Evolutionary conservation across 108 stramenopile species (phyloP).

Genomic region (Stephanodiscus triporus): DNA sequence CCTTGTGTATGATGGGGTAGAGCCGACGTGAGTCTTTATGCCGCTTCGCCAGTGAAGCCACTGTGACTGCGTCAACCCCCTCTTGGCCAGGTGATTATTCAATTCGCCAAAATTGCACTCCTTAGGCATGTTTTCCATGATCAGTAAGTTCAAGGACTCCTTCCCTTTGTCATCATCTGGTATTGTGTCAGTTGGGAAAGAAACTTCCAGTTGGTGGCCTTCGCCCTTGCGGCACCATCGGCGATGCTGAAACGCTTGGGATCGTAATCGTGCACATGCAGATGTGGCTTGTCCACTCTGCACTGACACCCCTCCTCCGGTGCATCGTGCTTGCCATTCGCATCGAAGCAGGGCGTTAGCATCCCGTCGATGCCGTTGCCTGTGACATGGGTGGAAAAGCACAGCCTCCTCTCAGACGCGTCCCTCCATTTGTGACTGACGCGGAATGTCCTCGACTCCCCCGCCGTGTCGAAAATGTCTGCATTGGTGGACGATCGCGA

Average conservation of each 20-base stretch:
- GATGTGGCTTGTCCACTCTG: slow-evolving; percentile 55
- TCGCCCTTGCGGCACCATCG: not conserved
- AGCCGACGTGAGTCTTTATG: slow-evolving; percentile 9
- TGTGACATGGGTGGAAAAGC: slow-evolving; percentile 56
- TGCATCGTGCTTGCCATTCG: slow-evolving; percentile 54
- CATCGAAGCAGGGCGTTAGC: slow-evolving; percentile 64
- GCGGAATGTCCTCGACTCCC: slow-evolving; percentile 24
- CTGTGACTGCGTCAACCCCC: slow-evolving; percentile 20
- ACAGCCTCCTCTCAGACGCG: slow-evolving; percentile 28
- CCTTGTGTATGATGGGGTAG: slow-evolving; percentile 48
- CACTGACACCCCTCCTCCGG: slow-evolving; percentile 64
- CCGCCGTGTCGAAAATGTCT: slow-evolving; percentile 38
- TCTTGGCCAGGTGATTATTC: slow-evolving; percentile 17
- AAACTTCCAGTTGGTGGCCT: slow-evolving; percentile 25
- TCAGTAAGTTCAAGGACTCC: slow-evolving; percentile 18
- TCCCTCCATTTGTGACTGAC: not conserved
- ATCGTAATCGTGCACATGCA: slow-evolving; percentile 59
- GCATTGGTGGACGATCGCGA: slow-evolving; percentile 33
- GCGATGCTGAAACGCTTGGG: slow-evolving; percentile 11
- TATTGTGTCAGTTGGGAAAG: slow-evolving; percentile 33
- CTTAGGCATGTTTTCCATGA: slow-evolving; percentile 40
- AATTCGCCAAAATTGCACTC: slow-evolving; percentile 30
- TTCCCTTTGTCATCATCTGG: slow-evolving; percentile 9
- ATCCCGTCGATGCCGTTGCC: slow-evolving; percentile 41
- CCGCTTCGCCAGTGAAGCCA: slow-evolving; percentile 9